Evolutionary conservation across 805 yeast species (phyloP).

Genomic region (Candida nonsorbophila): DNA sequence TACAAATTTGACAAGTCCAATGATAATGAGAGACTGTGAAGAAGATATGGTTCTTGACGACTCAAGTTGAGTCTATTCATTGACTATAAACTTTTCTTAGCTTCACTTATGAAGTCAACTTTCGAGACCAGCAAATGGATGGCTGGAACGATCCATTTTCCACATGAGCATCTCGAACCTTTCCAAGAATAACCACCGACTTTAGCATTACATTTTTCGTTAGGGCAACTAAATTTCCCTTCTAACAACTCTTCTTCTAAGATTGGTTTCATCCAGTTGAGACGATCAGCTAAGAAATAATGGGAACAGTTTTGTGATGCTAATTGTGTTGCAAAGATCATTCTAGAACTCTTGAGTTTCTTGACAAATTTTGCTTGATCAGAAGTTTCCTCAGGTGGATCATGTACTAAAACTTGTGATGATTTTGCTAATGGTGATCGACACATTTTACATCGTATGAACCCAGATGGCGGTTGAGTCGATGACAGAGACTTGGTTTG

Average conservation of each 20-base stretch:
- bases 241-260: constrained; percentile 70
- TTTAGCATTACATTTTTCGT: constrained; percentile 70
- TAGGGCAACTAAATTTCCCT: constrained; percentile 80
- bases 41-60: constrained; percentile 43
- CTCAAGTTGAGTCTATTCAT: constrained; percentile 3
- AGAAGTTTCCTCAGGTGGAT: constrained; percentile 59
- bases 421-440: constrained; percentile 64
- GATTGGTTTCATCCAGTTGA: constrained; percentile 87
- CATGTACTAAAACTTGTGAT: constrained; percentile 57
- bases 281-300: constrained; percentile 73
- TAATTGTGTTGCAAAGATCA: constrained; percentile 52
- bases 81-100: constrained; percentile 8
- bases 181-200: constrained; percentile 94
- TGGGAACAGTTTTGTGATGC: constrained; percentile 72
- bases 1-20: constrained; percentile 3
- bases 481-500: neutral
- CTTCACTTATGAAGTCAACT: constrained; percentile 51
- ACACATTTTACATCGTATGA: constrained; percentile 78
- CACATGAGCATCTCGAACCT: constrained; percentile 92
- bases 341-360: constrained; percentile 54
- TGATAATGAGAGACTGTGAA: constrained; percentile 3
- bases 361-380: constrained; percentile 63
- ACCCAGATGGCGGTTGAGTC: neutral
- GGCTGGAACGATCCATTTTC: constrained; percentile 93
- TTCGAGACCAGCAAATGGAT: constrained; percentile 75